Conservation (phyloP, 257 asterid species). For the Scutellaria minor region DNA sequence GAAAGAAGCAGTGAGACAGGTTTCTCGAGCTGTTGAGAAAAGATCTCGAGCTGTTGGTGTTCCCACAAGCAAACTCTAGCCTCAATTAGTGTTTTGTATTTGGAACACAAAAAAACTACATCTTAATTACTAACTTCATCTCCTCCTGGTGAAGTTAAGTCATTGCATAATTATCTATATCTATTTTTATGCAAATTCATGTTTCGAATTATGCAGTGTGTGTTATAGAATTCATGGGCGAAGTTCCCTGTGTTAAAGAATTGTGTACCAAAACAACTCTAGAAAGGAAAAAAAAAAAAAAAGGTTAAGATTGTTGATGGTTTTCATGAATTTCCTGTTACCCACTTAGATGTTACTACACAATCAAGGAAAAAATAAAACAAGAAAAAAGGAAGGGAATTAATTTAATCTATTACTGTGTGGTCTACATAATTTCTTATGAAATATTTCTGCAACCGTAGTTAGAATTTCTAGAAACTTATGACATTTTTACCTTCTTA, state of each 20-base stretch:
- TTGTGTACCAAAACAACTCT: no score
- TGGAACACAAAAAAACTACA: not conserved
- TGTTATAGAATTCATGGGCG: no score
- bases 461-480: not conserved
- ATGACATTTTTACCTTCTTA: not conserved
- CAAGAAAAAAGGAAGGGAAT: not conserved
- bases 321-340: not conserved
- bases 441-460: not conserved
- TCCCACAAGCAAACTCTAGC: conserved; percentile 73
- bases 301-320: not conserved
- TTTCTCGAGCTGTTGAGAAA: conserved; percentile 72
- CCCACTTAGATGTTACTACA: not conserved
- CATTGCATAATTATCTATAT: not conserved
- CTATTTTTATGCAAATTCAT: conserved; percentile 11
- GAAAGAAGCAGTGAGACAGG: conserved; percentile 68
- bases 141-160: not conserved
- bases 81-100: not conserved
- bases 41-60: conserved; percentile 70
- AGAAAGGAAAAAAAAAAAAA: no score
- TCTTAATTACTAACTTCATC: not conserved
- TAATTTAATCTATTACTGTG: not conserved
- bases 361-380: not conserved
- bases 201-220: not conserved
- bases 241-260: no score
- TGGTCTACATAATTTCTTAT: not conserved